Evolutionary conservation across 768 basidiomycete genomes (phyloP), one percentile per base, ranked within the genome.

Genomic region (Harrya chromipes): DNA sequence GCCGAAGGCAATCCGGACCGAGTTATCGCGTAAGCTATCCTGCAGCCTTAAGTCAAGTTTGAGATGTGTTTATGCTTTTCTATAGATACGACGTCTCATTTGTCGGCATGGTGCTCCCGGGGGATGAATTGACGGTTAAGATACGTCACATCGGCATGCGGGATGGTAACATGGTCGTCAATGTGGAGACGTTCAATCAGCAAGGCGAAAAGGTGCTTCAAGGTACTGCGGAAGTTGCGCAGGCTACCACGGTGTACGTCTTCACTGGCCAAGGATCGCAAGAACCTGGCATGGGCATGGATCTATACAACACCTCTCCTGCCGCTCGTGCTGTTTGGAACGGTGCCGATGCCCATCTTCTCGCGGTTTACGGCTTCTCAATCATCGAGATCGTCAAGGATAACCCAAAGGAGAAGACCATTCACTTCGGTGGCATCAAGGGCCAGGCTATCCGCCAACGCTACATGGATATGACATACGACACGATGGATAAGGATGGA

Each of bases 391-490:
- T 99, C 59, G 95, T 99, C 70, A 95, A 94, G 74, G 88, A 94
- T 68, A 97, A 98, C 68, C 94, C 95, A 17, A 97, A 94, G 78
- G 85, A 90, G 70, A 93, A 97, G 77, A 99, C 94, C 0, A 87
- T 99, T 59, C 95, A 99, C 70, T 99, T 99, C 58, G 97, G 97
- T 76, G 97, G 97, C 66, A 90, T 98, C 70, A 97, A 97, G 73
- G 97, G 97, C 35, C 95, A 98, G 67, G 94, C 86, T 3, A 98
- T 98, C 56, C 90, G 97, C 24, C 90, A 94, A 61, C 85, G 97
- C n/a, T 99, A 99, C 73, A 98, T 98, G 92, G 94, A 94, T 59
- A 97, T 99, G 89, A 88, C 90, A 5, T 98, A 97, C 74, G 94
- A 97, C 65, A 85, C 93, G 0, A 87, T 91, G 79, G 95, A 97